phyloP scores from a whole-genome alignment of 306 rosid species.

The Vigna angularis region DNA sequence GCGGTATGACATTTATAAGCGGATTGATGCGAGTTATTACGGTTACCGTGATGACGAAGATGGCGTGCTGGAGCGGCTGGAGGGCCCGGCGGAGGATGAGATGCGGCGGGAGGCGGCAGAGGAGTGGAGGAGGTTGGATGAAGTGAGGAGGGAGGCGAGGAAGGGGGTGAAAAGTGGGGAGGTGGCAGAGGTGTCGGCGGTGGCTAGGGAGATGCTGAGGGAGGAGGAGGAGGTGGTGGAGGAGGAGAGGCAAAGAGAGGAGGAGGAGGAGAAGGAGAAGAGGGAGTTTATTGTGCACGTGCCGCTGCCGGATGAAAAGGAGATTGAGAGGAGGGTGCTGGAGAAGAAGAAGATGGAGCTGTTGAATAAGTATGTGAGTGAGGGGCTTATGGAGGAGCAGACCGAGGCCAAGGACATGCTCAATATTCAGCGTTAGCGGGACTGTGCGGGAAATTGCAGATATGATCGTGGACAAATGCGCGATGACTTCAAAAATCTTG shows the following conservation, averaged over 20 bases:
- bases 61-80: conserved; percentile 74
- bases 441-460: too few relatives aligned
- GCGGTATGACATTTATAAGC: conserved; percentile 80
- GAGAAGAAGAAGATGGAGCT: conserved; percentile 93
- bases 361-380: conserved; percentile 73
- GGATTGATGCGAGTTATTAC: conserved; percentile 86
- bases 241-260: conserved; percentile 58
- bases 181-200: conserved; percentile 57
- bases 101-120: conserved; percentile 71
- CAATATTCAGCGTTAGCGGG: conserved; percentile 62
- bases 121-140: conserved; percentile 83
- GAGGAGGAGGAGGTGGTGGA: conserved; percentile 88
- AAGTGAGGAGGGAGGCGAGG: conserved; percentile 82
- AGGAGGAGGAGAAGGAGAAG: conserved; percentile 59
- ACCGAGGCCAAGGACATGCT: conserved; percentile 77
- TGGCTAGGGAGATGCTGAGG: conserved; percentile 62
- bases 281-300: conserved; percentile 88
- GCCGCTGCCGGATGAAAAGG: conserved; percentile 87
- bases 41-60: conserved; percentile 95
- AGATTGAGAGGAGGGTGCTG: conserved; percentile 92
- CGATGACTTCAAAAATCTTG: too few relatives aligned
- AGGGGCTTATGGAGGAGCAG: conserved; percentile 80
- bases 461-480: too few relatives aligned
- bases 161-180: conserved; percentile 85
- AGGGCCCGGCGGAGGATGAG: conserved; percentile 69